phyloP scores from a whole-genome alignment of 2,329 filamentous ascomycete genomes.

The Aspergillus transmontanensis region DNA sequence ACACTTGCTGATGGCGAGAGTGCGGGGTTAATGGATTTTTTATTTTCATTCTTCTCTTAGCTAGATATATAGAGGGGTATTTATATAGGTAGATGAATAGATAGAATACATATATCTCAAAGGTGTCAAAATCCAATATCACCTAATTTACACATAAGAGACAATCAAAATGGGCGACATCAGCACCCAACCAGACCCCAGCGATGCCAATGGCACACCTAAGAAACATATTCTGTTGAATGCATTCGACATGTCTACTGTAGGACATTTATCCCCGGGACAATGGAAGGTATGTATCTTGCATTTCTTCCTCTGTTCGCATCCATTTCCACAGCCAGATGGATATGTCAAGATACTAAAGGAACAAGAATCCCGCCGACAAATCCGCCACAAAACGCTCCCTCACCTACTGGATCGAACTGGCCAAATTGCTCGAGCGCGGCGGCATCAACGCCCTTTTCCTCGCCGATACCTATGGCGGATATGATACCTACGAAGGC shows the following conservation, averaged over 20 bases:
- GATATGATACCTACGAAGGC: slow-evolving; percentile 64
- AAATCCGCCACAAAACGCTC: slow-evolving; percentile 62
- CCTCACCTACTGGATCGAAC: slow-evolving; percentile 65
- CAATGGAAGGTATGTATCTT: slow-evolving; percentile 62
- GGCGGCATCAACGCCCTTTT: slow-evolving; percentile 67
- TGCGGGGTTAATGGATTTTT: neutral
- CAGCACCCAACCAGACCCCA: neutral
- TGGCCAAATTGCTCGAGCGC: slow-evolving; percentile 63
- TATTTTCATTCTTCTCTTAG: neutral
- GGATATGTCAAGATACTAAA: slow-evolving; percentile 7
- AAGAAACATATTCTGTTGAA: slow-evolving; percentile 64
- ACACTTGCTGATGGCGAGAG: slow-evolving; percentile 15
- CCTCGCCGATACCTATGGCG: slow-evolving; percentile 67
- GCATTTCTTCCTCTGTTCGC: too few species aligned
- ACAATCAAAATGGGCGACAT: slow-evolving; percentile 22
- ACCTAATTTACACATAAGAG: neutral
- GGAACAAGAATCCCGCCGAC: slow-evolving; percentile 59
- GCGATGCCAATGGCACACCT: slow-evolving; percentile 4
- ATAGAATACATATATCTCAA: neutral
- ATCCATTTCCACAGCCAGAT: neutral
- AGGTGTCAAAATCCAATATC: too few species aligned
- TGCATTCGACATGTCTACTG: slow-evolving; percentile 67
- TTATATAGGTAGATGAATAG: neutral
- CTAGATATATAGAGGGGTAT: neutral
- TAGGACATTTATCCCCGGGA: slow-evolving; percentile 66